Evolutionary conservation across 1,284 basidiomycete genomes (phyloP), one percentile per base, ranked within the genome.

Genomic region (Ustilago crameri): DNA sequence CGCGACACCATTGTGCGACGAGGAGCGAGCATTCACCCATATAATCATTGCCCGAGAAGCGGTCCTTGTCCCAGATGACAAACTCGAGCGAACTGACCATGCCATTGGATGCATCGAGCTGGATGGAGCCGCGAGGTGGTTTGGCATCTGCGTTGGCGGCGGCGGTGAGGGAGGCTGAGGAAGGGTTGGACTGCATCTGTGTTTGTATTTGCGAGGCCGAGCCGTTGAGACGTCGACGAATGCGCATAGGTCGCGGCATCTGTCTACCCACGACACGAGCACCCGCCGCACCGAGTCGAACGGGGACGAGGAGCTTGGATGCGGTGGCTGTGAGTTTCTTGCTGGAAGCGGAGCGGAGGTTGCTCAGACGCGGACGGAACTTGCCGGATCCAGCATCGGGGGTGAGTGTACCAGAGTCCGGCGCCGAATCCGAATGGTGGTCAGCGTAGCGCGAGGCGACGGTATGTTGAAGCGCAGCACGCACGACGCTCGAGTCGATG

Each of bases 11-110:
- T 44, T 91, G 88, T 27, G 91, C 89, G 24, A 95, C 82, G 0
- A 88, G 87, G 8, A 97, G 81, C 0, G 89, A 88, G 10, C 89
- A 88, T 84, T 98, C 95, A 27, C 95, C 95, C 47, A 98, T 88
- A 84, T 97, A 98, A 60, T 96, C 94, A 85, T 95, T 94, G 80
- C 87, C 88, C 72, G 72, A 75, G 38, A 75, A 68, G 47, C 84
- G 75, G 80, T 95, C 95, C 85, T 92, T 93, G 84, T 95, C 93
- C 95, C 95, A 98, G 0, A 93, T 87, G 30, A 97, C 90, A 45
- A 93, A 86, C 82, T 97, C 93, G 48, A 97, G 64, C 17, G 64
- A 54, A 2, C 60, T 64, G 56, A 72, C 69, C 37, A 63, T 61
- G 30, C 56, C 69, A 35, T 72, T 72, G 53, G 64, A 60, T 9